A percentile compares a stretch with the other conserved stretches of the same genome.
Evolutionary conservation across 192 early-diverging fungal species (phyloP).

Genomic region (Coemansia furcata): DNA sequence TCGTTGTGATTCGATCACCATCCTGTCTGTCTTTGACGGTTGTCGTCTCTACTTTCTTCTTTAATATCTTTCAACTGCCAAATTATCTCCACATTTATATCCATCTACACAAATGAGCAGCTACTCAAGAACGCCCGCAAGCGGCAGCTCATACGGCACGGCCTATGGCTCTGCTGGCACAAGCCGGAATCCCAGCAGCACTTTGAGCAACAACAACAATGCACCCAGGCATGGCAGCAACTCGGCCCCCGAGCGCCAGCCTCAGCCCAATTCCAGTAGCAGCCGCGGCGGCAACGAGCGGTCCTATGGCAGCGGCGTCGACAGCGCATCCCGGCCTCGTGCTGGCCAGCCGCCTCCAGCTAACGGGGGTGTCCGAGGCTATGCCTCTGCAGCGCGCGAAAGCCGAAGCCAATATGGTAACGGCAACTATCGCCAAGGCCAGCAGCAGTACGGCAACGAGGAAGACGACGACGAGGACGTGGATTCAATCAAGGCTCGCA

Average conservation of each 20-base stretch:
- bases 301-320: conserved; percentile 1
- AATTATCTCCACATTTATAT: background rate
- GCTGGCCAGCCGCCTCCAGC: background rate
- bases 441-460: conserved; percentile 11
- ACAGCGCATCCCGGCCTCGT: conserved; percentile 3
- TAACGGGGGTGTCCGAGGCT: conserved; percentile 25
- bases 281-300: background rate
- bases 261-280: background rate
- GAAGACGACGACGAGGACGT: conserved; percentile 66
- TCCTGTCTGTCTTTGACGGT: background rate
- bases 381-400: conserved; percentile 30
- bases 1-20: background rate
- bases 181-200: conserved; percentile 4
- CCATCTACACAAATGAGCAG: conserved; percentile 33
- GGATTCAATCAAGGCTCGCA: conserved; percentile 60
- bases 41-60: background rate
- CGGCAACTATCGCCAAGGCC: conserved; percentile 18
- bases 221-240: conserved; percentile 7
- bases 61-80: background rate
- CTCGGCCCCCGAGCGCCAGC: conserved; percentile 3
- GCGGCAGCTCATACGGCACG: conserved; percentile 10
- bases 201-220: background rate
- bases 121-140: conserved; percentile 14
- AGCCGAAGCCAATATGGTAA: conserved; percentile 10
- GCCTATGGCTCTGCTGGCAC: background rate